These are phyloP conservation scores for Aspergillus fischeri DNA, from an alignment of 2,329 filamentous ascomycete genomes.

Conservation along the genomic window DNA sequence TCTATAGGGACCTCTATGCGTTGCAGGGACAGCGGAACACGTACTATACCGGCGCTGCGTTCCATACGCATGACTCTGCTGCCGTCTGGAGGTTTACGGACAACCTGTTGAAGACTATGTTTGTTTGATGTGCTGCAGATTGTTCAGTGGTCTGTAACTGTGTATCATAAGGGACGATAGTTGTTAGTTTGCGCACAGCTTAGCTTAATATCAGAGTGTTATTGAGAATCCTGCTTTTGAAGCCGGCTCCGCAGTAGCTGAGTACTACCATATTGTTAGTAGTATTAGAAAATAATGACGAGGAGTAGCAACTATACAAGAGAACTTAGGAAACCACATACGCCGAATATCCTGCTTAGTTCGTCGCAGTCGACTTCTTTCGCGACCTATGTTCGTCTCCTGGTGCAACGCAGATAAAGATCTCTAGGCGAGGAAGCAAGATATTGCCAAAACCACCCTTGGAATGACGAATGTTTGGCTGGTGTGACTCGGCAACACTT, in stretches of 20 bases:
- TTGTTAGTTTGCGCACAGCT: conserved; percentile 47
- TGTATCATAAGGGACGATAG: conserved; percentile 1
- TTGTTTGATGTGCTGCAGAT: background rate
- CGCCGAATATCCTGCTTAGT: conserved; percentile 65
- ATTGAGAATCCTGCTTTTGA: conserved; percentile 66
- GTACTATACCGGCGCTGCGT: conserved; percentile 35
- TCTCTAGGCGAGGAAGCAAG: background rate
- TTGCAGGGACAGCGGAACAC: conserved; percentile 38
- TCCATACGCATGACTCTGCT: conserved; percentile 7
- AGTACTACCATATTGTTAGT: conserved; percentile 54
- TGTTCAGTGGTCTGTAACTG: background rate
- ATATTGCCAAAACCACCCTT: background rate
- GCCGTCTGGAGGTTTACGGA: background rate
- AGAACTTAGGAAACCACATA: conserved; percentile 22
- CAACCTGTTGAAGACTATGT: background rate
- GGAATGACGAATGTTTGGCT: background rate
- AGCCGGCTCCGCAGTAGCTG: conserved; percentile 69
- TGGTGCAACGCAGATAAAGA: background rate
- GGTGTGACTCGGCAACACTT: background rate
- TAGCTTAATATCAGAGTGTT: conserved; percentile 65
- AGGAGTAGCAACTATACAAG: background rate
- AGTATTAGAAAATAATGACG: background rate
- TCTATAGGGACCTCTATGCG: conserved; percentile 33
- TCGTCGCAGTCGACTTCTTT: conserved; percentile 65
- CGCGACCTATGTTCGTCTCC: conserved; percentile 59